These are phyloP conservation scores for Cyberlindnera maritima DNA, from an alignment of 805 yeast genomes.

Conservation along the genomic window DNA sequence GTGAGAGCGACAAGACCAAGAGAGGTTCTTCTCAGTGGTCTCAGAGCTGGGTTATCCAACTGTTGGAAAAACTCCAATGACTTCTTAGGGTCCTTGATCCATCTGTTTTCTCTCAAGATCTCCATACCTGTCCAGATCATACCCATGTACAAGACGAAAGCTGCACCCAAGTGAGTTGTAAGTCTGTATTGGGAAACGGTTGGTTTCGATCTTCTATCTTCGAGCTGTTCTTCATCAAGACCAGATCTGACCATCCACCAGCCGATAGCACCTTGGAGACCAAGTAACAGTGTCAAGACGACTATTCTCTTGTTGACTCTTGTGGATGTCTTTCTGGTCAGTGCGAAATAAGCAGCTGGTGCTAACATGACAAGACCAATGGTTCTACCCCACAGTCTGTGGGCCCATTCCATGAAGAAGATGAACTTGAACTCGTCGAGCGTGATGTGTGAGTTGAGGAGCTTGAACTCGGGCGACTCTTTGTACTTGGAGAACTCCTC, in stretches of 20 bases:
- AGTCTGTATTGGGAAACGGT: conserved; percentile 94
- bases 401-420: conserved; percentile 97
- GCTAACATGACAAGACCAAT: conserved; percentile 80
- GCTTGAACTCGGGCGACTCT: conserved; percentile 86
- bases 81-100: conserved; percentile 60
- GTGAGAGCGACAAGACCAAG: conserved; percentile 62
- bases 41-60: conserved; percentile 59
- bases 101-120: conserved; percentile 69
- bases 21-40: conserved; percentile 54
- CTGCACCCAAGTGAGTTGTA: conserved; percentile 92
- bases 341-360: conserved; percentile 83
- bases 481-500: conserved; percentile 78
- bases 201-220: conserved; percentile 86
- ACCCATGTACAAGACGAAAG: conserved; percentile 81
- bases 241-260: conserved; percentile 99
- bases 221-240: conserved; percentile 72
- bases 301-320: conserved; percentile 66
- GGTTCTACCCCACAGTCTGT: conserved; percentile 86
- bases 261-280: conserved; percentile 93
- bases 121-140: conserved; percentile 90
- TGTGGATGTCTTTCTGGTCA: conserved; percentile 59
- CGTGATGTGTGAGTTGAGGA: conserved; percentile 82
- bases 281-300: conserved; percentile 74
- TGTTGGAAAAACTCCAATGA: conserved; percentile 54
- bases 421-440: conserved; percentile 93